These are phyloP conservation scores for Neonectria coccinea DNA, from an alignment of 2,329 filamentous ascomycete species.

Conservation along the genomic window DNA sequence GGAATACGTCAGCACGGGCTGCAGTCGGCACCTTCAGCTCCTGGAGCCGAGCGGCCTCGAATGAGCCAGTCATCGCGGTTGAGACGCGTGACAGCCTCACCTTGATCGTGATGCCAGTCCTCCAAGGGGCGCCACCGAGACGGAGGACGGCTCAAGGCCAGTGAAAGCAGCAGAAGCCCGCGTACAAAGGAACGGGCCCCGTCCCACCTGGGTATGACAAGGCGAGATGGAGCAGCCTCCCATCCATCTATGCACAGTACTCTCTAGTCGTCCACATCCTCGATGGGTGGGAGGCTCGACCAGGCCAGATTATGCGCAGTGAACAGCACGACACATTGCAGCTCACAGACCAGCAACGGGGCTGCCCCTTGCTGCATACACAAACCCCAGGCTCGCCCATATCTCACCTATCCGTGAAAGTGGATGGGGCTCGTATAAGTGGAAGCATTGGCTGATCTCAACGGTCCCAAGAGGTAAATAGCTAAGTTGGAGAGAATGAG, in stretches of 20 bases:
- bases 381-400: neutral
- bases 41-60: neutral
- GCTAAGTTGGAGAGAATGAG: neutral
- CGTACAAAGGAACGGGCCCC: neutral
- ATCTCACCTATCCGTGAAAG: neutral
- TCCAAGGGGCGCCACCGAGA: neutral
- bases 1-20: neutral
- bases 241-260: neutral
- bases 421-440: conserved; percentile 4
- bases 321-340: conserved; percentile 4
- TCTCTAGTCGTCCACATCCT: neutral
- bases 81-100: neutral
- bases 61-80: neutral
- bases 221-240: conserved; percentile 3
- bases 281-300: neutral
- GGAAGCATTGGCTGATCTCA: neutral
- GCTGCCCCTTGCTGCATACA: neutral
- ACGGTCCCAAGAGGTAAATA: neutral
- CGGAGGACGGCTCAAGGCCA: neutral
- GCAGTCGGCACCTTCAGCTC: neutral
- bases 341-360: neutral
- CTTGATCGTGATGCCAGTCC: neutral
- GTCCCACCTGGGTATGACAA: neutral
- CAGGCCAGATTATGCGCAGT: conserved; percentile 4
- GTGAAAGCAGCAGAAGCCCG: neutral